Evolutionary conservation across 116 monocot species (phyloP).

Genomic region (Zostera marina): DNA sequence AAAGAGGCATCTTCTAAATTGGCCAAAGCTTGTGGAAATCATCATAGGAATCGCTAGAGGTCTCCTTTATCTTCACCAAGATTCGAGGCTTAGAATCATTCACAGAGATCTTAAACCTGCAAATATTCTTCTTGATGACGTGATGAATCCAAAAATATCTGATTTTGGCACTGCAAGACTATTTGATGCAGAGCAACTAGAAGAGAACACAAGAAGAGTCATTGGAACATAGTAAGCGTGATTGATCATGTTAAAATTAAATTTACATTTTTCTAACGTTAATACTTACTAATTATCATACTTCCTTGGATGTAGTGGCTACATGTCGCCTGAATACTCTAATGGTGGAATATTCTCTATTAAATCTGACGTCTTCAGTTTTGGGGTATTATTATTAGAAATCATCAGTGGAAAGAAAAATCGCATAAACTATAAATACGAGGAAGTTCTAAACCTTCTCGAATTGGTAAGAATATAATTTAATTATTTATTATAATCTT

Average conservation of each 20-base stretch:
- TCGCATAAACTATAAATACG: background rate
- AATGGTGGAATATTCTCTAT: background rate
- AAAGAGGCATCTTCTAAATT: background rate
- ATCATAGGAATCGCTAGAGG: conserved; percentile 11
- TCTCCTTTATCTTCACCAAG: conserved; percentile 12
- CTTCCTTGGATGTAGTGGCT: background rate
- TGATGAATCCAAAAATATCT: conserved; percentile 14
- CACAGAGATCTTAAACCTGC: conserved; percentile 8
- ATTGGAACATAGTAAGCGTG: too few species aligned
- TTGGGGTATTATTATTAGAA: background rate
- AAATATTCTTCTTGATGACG: conserved; percentile 9
- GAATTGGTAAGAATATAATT: too few species aligned
- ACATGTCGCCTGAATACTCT: conserved; percentile 3
- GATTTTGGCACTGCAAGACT: conserved; percentile 16
- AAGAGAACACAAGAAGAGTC: background rate
- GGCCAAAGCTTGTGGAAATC: conserved; percentile 6
- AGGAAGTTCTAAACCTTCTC: background rate
- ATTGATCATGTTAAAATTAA: too few species aligned
- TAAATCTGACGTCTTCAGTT: conserved; percentile 3
- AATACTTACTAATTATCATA: too few species aligned
- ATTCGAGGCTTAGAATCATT: conserved; percentile 11
- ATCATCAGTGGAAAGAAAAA: background rate
- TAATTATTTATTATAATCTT: too few species aligned
- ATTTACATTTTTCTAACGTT: too few species aligned
- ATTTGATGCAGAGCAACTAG: conserved; percentile 4